Conservation (phyloP, 495 filamentous ascomycete species). For the Neurospora hispaniola region DNA sequence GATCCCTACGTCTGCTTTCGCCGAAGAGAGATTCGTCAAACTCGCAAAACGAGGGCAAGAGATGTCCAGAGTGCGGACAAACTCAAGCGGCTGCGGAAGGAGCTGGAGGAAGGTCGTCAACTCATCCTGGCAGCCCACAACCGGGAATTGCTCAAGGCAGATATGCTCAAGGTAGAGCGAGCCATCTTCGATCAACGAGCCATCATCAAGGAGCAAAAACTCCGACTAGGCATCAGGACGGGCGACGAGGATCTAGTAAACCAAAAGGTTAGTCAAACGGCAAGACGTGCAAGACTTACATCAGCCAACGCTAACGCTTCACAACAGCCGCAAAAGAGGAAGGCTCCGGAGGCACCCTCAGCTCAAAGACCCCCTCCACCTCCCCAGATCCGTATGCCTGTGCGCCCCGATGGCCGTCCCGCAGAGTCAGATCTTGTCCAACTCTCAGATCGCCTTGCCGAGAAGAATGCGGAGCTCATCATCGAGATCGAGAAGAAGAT, state of each 20-base stretch:
- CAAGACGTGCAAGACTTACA: not conserved
- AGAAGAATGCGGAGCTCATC: constrained; percentile 72
- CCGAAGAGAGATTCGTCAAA: constrained; percentile 86
- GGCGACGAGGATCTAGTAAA: constrained; percentile 94
- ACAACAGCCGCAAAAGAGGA: constrained; percentile 56
- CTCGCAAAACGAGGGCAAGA: constrained; percentile 84
- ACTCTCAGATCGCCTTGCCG: constrained; percentile 63
- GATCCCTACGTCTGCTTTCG: constrained; percentile 99
- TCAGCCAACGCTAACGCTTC: constrained; percentile 28
- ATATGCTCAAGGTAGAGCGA: constrained; percentile 62
- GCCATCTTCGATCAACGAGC: constrained; percentile 70
- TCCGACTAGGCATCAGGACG: constrained; percentile 77
- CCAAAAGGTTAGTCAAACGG: constrained; percentile 59
- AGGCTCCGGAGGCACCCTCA: constrained; percentile 44
- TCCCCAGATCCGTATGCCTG: constrained; percentile 50
- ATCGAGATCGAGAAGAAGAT: constrained; percentile 71
- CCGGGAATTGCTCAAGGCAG: constrained; percentile 67
- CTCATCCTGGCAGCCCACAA: constrained; percentile 64
- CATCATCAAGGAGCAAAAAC: constrained; percentile 75
- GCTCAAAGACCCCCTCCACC: constrained; percentile 44
- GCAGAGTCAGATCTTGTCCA: constrained; percentile 65
- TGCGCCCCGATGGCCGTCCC: constrained; percentile 58
- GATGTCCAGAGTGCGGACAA: constrained; percentile 93
- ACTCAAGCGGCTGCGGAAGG: constrained; percentile 79
- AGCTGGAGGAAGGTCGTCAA: constrained; percentile 80